Evolutionary conservation across 1,139 yeast species (phyloP).

Genomic region (Magnusiomyces fungicola): DNA sequence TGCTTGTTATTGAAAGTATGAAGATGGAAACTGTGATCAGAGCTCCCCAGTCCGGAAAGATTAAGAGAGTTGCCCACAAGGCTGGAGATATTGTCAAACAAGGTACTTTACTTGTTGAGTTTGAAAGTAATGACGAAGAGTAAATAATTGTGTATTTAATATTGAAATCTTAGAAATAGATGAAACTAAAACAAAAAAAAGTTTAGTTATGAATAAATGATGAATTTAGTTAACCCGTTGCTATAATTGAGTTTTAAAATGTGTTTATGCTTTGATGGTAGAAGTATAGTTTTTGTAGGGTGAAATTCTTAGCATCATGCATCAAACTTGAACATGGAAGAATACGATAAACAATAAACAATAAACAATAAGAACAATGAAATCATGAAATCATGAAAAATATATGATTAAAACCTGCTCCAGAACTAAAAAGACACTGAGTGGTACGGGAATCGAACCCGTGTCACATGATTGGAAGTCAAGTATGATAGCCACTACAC

Average conservation of each 20-base stretch:
- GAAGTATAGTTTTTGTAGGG: no score
- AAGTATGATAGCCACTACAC: constrained; percentile 42
- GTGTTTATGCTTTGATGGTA: no score
- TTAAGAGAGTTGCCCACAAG: constrained; percentile 28
- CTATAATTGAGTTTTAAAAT: no score
- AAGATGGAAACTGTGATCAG: constrained; percentile 23
- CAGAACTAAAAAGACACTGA: constrained; percentile 40
- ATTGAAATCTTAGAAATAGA: no score
- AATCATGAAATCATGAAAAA: neutral
- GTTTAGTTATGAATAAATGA: no score
- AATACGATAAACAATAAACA: neutral
- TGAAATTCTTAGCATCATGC: no score
- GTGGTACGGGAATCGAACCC: constrained; percentile 77
- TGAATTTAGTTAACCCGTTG: no score
- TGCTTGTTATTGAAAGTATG: constrained; percentile 22
- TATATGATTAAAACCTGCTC: neutral
- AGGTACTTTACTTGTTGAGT: constrained; percentile 30
- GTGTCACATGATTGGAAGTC: constrained; percentile 74
- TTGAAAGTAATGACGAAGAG: constrained; percentile 24
- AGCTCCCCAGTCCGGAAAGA: constrained; percentile 22
- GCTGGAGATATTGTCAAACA: constrained; percentile 31
- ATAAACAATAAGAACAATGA: neutral
- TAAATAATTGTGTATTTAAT: neutral
- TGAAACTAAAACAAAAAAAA: no score
- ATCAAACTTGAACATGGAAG: no score